Conservation (phyloP, 805 yeast species). For the Kazachstania viticola region DNA sequence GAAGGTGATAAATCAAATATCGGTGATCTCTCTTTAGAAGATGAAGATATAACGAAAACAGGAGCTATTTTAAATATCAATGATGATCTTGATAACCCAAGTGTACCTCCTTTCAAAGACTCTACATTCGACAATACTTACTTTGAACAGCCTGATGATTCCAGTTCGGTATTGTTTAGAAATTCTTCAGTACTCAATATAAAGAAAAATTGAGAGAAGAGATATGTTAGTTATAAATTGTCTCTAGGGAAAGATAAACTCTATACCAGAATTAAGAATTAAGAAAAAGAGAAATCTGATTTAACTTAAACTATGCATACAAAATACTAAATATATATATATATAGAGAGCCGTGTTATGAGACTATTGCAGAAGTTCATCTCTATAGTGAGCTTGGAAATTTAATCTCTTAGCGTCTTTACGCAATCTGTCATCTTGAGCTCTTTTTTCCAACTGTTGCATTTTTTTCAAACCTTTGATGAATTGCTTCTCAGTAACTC, state of each 20-base stretch:
- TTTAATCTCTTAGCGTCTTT: constrained; percentile 62
- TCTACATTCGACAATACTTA: too few relatives aligned
- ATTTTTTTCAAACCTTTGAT: constrained; percentile 38
- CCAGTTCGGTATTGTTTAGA: constrained; percentile 6
- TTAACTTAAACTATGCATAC: too few relatives aligned
- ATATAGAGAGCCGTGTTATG: constrained; percentile 2
- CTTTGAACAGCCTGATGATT: constrained; percentile 5
- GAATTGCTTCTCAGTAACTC: constrained; percentile 51
- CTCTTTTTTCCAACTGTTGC: constrained; percentile 34
- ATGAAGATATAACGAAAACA: constrained; percentile 3
- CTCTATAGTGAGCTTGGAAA: constrained; percentile 77
- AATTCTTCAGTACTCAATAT: not conserved
- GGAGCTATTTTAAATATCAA: constrained; percentile 7
- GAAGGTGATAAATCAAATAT: too few relatives aligned
- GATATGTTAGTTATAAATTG: too few relatives aligned
- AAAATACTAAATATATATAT: not conserved
- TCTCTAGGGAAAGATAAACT: too few relatives aligned
- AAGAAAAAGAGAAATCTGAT: too few relatives aligned
- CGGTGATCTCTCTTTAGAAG: constrained; percentile 1
- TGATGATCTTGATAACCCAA: constrained; percentile 4
- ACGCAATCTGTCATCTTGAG: constrained; percentile 29
- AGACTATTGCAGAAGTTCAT: constrained; percentile 40
- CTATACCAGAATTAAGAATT: too few relatives aligned
- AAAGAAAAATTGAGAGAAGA: too few relatives aligned
- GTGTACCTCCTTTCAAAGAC: not conserved